Base-by-base conservation (phyloP, 768 basidiomycete genomes). In the Russula olivacea region DNA sequence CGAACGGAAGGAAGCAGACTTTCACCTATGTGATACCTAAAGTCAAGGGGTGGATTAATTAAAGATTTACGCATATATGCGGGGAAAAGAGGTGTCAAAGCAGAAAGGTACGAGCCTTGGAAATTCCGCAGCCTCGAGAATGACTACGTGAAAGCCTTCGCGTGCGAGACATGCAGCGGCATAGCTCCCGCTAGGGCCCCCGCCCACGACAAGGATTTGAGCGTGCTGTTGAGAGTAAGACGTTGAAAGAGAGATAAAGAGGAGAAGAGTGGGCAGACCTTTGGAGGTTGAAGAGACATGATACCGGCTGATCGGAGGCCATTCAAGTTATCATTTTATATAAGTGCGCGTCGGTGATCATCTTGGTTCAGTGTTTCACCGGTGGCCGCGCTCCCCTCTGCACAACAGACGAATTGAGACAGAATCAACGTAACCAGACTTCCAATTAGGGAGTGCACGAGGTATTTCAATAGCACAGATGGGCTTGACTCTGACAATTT, bases 171-270 rank as follows among this genome's bases (percentile, higher is more conserved):
- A 78, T 6, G 81, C 71, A 2, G 84, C 82, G n/a, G 82, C 73
- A 63, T 80, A 85, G 64, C 77, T 78, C 32, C 85, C 85, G 8
- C 77, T 80, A 0, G 85, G 85, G 17, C 84, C 85, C 54, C 85
- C 84, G 10, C 84, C 84, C 14, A 86, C 72, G 36, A 86, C 79
- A 45, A 82, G 78, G 59, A 83, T 62, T 51, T 74, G 72, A 15
- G 74, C 61, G 50, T 69, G 69, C 74, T 68, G 41, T 49, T 38
- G 30, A 19, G 45, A 9, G 19, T 50, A 45, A 52, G 51, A 34
- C 5, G 28, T 25, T 23, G 55, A 34, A 30, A 53, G 43, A 40
- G n/a, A 12, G 41, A 36, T 8, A 36, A 34, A 49, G 25, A 43
- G 23, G 40, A 41, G n/a, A 11, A 15, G 17, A 23, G 34, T 15